Evolutionary conservation across 192 early-diverging fungal species (phyloP).

Genomic region (Entomortierella beljakovae): DNA sequence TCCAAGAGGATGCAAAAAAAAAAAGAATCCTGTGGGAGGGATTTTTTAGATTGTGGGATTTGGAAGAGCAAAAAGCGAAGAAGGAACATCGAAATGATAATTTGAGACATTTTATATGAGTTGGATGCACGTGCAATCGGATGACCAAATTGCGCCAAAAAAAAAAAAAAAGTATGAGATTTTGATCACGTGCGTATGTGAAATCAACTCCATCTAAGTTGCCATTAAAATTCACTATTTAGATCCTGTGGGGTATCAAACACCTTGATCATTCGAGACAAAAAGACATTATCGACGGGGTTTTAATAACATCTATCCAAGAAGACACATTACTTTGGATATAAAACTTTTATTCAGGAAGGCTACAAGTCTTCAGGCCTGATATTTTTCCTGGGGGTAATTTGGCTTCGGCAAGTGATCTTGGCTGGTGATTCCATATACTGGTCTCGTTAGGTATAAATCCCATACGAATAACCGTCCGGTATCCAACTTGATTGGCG

Average conservation of each 20-base stretch:
- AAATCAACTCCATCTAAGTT: no score
- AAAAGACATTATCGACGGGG: no score
- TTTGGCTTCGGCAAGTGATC: constrained; percentile 47
- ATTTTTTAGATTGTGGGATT: not conserved
- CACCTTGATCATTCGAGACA: no score
- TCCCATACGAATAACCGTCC: constrained; percentile 28
- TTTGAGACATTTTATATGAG: not conserved
- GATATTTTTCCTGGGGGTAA: constrained; percentile 8
- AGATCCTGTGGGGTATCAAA: no score
- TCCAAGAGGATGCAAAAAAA: constrained; percentile 11
- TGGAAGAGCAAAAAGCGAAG: not conserved
- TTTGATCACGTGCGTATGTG: no score
- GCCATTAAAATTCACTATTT: no score
- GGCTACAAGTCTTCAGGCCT: no score
- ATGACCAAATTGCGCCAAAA: not conserved
- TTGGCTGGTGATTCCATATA: constrained; percentile 40
- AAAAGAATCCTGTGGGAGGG: not conserved
- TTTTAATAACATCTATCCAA: no score
- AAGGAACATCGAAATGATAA: not conserved
- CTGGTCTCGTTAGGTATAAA: constrained; percentile 31
- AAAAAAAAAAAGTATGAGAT: not conserved
- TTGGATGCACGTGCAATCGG: no score
- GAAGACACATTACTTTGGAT: no score
- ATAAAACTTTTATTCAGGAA: no score
- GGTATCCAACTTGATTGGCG: constrained; percentile 33